A percentile compares a stretch with the other conserved stretches of the same genome.
phyloP scores from a whole-genome alignment of 805 yeast genomes.

The Jamesozyma spencerorum region DNA sequence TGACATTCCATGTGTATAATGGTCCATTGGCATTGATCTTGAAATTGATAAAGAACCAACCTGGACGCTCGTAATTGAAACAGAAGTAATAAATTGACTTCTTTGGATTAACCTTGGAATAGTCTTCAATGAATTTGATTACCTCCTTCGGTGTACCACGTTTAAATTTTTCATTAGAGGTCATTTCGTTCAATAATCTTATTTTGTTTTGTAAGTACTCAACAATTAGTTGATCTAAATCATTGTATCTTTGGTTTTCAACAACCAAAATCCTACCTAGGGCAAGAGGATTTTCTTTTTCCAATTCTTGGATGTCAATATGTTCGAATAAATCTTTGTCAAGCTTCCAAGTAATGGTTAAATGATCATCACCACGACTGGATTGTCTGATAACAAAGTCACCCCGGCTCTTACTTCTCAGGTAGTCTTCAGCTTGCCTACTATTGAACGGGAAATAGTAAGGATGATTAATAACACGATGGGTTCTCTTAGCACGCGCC shows the following conservation, averaged over 20 bases:
- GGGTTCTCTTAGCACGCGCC: slow-evolving; percentile 54
- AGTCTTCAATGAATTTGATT: slow-evolving; percentile 76
- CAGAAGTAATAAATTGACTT: slow-evolving; percentile 88
- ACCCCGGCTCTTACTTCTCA: slow-evolving; percentile 84
- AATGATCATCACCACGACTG: slow-evolving; percentile 75
- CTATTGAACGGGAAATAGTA: slow-evolving; percentile 75
- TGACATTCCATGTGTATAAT: slow-evolving; percentile 80
- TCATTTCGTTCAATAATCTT: slow-evolving; percentile 74
- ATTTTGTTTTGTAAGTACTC: slow-evolving; percentile 80
- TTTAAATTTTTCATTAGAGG: slow-evolving; percentile 79
- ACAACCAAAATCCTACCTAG: slow-evolving; percentile 54
- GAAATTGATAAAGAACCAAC: slow-evolving; percentile 84
- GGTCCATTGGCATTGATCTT: slow-evolving; percentile 64
- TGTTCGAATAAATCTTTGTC: slow-evolving; percentile 88
- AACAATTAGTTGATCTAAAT: slow-evolving; percentile 87
- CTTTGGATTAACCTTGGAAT: slow-evolving; percentile 83
- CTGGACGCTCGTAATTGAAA: slow-evolving; percentile 82
- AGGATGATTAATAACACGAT: slow-evolving; percentile 82
- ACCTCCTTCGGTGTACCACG: slow-evolving; percentile 69
- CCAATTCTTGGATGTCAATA: slow-evolving; percentile 71
- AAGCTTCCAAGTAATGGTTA: slow-evolving; percentile 94
- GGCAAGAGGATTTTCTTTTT: slow-evolving; percentile 52
- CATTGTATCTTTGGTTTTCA: slow-evolving; percentile 64
- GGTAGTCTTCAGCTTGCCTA: slow-evolving; percentile 83
- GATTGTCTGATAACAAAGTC: slow-evolving; percentile 93